Evolutionary conservation across 176 grass and related monocot species (phyloP), one percentile per base, ranked within the genome.

Genomic region (Stipa capillata): DNA sequence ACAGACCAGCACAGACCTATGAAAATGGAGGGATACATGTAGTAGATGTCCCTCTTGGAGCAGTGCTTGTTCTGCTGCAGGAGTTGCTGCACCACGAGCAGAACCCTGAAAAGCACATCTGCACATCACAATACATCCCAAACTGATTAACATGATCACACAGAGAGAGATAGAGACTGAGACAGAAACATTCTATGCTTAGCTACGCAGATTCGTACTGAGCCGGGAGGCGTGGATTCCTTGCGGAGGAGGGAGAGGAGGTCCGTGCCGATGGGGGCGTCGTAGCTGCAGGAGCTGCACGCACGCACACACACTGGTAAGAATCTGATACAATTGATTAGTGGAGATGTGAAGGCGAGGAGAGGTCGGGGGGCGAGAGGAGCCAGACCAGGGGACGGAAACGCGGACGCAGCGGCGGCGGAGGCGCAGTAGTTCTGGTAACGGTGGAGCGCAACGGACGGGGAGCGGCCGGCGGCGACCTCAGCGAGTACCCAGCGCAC

Each of bases 21-120:
- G 57, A 98, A 98, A 80, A 98, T 45, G 53, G 87, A 69, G 48
- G 95, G 92, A 84, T 94, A 83, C 91, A 92, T 94, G 83, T 94
- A 94, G 86, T 88, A 98, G 65, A 98, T 90, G 69, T 98, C 95
- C 63, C 95, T 90, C 83, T 94, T 94, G 54, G 89, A 94, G 68
- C 80, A 87, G 57, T 92, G 95, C 84, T 89, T 98, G 58, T 94
- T 98, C 82, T 90, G 78, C 85, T 94, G 89, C 53, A 98, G 88
- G 81, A 98, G 79, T 35, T 85, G 80, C 71, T 92, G 95, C 53
- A 98, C 77, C 63, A 98, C 89, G 50, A 82, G 75, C 16, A 94
- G 77, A 31, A 98, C 89, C 66, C 87, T 94, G 40, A 94, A 74
- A 60, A 98, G 77, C 57, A 90, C 83, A 88, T 74, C 95, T 98